phyloP scores from a whole-genome alignment of 768 basidiomycete species.

The Gautieria morchelliformis region DNA sequence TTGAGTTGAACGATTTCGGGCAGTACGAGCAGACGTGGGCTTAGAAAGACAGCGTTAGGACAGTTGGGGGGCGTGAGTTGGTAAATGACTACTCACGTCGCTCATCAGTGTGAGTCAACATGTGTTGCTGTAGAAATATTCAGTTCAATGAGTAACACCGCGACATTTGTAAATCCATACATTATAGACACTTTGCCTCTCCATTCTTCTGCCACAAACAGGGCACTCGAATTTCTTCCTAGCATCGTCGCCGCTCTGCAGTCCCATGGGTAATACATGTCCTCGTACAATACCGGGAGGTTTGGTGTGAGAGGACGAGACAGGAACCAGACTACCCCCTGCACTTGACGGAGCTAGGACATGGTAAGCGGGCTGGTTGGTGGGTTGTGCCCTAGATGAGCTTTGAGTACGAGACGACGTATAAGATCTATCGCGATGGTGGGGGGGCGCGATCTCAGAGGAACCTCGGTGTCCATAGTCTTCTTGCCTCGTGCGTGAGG shows the following conservation, averaged over 20 bases:
- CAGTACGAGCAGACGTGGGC: constrained; percentile 1
- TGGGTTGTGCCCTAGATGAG: neutral
- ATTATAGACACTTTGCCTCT: constrained; percentile 9
- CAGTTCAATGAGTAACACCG: neutral
- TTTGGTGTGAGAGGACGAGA: constrained; percentile 1
- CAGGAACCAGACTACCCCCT: constrained; percentile 1
- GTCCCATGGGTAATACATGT: neutral
- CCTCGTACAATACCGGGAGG: constrained; percentile 8
- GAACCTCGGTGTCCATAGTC: neutral
- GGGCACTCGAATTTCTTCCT: constrained; percentile 7
- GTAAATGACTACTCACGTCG: neutral
- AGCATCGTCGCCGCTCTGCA: neutral
- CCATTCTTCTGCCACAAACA: constrained; percentile 5
- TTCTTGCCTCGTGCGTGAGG: neutral
- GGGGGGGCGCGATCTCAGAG: neutral
- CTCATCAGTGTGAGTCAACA: constrained; percentile 7
- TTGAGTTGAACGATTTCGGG: constrained; percentile 7
- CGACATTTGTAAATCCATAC: neutral
- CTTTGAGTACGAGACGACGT: neutral
- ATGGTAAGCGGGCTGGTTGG: constrained; percentile 1
- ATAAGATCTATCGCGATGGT: neutral
- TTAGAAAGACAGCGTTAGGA: neutral
- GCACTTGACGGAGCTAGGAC: constrained; percentile 3
- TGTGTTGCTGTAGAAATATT: constrained; percentile 2
- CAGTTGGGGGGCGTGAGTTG: neutral